A percentile compares a stretch with the other conserved stretches of the same genome.
Evolutionary conservation across 208 protist genomes (phyloP).

Genomic region (Wallacemonas rigidus): DNA sequence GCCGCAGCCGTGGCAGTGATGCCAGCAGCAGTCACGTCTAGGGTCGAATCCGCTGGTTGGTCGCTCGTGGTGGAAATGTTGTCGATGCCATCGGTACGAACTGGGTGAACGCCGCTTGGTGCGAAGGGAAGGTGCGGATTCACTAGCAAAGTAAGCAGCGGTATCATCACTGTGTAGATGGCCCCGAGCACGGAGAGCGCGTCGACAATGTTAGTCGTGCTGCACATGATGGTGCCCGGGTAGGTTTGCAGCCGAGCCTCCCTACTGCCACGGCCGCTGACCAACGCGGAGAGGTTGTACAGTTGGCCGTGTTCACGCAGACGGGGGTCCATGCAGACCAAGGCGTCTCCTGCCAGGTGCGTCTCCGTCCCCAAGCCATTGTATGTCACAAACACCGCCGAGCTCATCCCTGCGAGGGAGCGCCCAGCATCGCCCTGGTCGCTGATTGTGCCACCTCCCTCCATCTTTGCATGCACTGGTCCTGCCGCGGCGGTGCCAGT

Average conservation of each 20-base stretch:
- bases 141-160: slow-evolving; percentile 62
- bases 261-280: slow-evolving; percentile 38
- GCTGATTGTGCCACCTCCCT: neutral
- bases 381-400: slow-evolving; percentile 2
- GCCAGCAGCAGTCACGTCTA: too few relatives aligned
- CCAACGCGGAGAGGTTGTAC: slow-evolving; percentile 78
- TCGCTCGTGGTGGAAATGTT: neutral
- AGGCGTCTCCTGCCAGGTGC: slow-evolving; percentile 42
- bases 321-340: slow-evolving; percentile 79
- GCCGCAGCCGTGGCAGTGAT: too few relatives aligned
- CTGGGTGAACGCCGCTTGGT: neutral
- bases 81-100: slow-evolving; percentile 19
- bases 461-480: too few relatives aligned
- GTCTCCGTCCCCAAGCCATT: slow-evolving; percentile 24
- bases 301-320: slow-evolving; percentile 70
- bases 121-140: slow-evolving; percentile 75
- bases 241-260: slow-evolving; percentile 65
- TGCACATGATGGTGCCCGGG: slow-evolving; percentile 73
- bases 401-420: neutral
- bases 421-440: neutral
- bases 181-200: slow-evolving; percentile 76
- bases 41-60: too few relatives aligned
- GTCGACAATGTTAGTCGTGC: slow-evolving; percentile 66
- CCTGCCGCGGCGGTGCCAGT: too few relatives aligned
- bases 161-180: slow-evolving; percentile 68